Conservation (phyloP, 768 basidiomycete genomes). For the Amanita polypyramis region DNA sequence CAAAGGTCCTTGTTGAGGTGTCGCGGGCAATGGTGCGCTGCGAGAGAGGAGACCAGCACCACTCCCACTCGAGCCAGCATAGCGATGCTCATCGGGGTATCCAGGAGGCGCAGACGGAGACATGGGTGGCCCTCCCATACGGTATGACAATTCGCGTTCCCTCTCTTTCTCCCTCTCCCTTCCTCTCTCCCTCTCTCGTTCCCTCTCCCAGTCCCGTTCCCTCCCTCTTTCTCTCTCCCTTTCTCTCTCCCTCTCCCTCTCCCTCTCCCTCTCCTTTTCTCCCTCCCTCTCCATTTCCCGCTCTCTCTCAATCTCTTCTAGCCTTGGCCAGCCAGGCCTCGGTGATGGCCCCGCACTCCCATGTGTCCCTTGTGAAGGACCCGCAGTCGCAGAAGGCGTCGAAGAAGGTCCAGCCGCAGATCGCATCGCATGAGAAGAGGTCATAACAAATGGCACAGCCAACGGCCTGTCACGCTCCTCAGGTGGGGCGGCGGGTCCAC, state of each 20-base stretch:
- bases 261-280: not conserved
- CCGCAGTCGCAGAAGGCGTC: not conserved
- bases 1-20: not conserved
- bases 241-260: constrained; percentile 15
- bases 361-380: constrained; percentile 13
- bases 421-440: constrained; percentile 31
- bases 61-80: constrained; percentile 17
- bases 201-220: constrained; percentile 5
- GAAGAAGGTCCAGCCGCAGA: not conserved
- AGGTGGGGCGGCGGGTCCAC: constrained; percentile 16
- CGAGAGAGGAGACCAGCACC: constrained; percentile 7
- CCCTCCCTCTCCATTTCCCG: constrained; percentile 14
- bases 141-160: constrained; percentile 15
- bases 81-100: constrained; percentile 27
- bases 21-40: constrained; percentile 6
- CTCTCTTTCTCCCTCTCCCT: constrained; percentile 3
- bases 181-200: constrained; percentile 13
- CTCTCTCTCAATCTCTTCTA: constrained; percentile 12
- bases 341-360: constrained; percentile 21
- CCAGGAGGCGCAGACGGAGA: constrained; percentile 21
- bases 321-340: constrained; percentile 21
- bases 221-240: constrained; percentile 1
- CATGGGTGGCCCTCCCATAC: constrained; percentile 17
- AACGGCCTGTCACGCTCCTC: constrained; percentile 44
- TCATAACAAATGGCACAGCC: constrained; percentile 44